These are phyloP conservation scores for Rhypophila decipiens DNA, from an alignment of 495 filamentous ascomycete species.

Conservation along the genomic window DNA sequence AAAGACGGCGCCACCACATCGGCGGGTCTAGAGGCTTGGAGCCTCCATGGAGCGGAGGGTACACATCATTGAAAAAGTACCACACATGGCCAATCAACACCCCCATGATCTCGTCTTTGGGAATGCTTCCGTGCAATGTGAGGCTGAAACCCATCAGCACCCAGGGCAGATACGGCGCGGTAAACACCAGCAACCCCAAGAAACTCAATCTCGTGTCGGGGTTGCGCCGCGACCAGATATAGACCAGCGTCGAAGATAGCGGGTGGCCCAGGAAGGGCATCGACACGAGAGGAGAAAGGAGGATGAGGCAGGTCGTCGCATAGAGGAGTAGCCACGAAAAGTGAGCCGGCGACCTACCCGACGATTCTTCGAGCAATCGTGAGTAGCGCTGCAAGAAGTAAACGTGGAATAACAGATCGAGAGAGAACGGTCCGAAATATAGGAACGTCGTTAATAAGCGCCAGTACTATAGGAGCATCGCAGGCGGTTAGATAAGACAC, in stretches of 20 bases:
- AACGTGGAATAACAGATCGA: conserved; percentile 96
- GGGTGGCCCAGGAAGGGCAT: conserved; percentile 91
- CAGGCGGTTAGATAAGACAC: not conserved
- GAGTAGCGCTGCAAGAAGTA: conserved; percentile 98
- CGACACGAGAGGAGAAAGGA: conserved; percentile 73
- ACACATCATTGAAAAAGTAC: conserved; percentile 98
- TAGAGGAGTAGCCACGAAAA: conserved; percentile 93
- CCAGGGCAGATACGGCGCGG: conserved; percentile 93
- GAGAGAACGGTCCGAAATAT: conserved; percentile 89
- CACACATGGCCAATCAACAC: conserved; percentile 91
- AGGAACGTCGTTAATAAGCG: conserved; percentile 89
- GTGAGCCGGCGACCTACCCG: conserved; percentile 79
- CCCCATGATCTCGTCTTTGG: conserved; percentile 93
- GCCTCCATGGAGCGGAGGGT: conserved; percentile 81
- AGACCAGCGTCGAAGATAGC: conserved; percentile 85
- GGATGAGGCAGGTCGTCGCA: conserved; percentile 66
- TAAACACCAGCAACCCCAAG: conserved; percentile 82
- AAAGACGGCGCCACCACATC: conserved; percentile 82
- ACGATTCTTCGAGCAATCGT: conserved; percentile 88
- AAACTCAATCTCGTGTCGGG: conserved; percentile 88
- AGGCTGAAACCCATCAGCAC: conserved; percentile 88
- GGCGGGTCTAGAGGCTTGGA: conserved; percentile 86
- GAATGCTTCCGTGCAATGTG: conserved; percentile 74
- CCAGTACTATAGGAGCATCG: conserved; percentile 69
- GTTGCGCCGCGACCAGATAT: conserved; percentile 95